These are phyloP conservation scores for Ophiocordyceps australis DNA, from an alignment of 2,329 filamentous ascomycete species.

Conservation along the genomic window DNA sequence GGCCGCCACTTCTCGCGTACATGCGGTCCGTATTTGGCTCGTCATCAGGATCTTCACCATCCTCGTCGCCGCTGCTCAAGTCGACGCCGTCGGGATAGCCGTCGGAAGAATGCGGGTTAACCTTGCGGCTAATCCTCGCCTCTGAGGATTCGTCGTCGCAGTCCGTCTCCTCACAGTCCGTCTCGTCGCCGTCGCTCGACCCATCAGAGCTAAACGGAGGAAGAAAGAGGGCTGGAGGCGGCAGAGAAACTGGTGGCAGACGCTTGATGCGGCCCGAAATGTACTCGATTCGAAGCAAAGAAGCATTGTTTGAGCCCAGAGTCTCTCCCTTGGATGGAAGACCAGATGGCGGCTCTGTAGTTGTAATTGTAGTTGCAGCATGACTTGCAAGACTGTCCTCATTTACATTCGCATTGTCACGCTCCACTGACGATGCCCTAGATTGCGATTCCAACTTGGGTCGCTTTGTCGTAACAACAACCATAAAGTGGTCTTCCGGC, in stretches of 20 bases:
- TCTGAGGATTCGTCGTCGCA: constrained; percentile 11
- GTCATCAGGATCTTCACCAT: constrained; percentile 19
- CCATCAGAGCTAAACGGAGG: constrained; percentile 24
- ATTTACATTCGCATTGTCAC: constrained; percentile 20
- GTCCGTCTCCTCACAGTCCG: constrained; percentile 8
- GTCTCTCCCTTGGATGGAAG: constrained; percentile 1
- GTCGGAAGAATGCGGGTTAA: constrained; percentile 19
- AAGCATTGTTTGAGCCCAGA: too few species aligned
- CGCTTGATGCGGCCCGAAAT: constrained; percentile 20
- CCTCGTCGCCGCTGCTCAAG: constrained; percentile 21
- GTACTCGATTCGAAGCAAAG: too few species aligned
- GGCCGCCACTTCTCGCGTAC: too few species aligned
- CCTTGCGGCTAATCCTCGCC: constrained; percentile 13
- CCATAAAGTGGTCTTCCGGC: constrained; percentile 45
- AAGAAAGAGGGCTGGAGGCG: constrained; percentile 33
- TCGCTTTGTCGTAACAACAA: constrained; percentile 33
- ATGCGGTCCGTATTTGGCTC: constrained; percentile 12
- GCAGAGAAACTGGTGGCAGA: constrained; percentile 27
- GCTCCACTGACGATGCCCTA: constrained; percentile 8
- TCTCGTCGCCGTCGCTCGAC: constrained; percentile 14
- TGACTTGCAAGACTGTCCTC: too few species aligned
- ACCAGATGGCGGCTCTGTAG: constrained; percentile 8
- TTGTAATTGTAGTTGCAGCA: constrained; percentile 21
- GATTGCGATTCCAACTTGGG: constrained; percentile 10
- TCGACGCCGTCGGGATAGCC: constrained; percentile 21